Conservation (phyloP, 192 early-diverging fungal species). For the Entophlyctis luteolus region DNA sequence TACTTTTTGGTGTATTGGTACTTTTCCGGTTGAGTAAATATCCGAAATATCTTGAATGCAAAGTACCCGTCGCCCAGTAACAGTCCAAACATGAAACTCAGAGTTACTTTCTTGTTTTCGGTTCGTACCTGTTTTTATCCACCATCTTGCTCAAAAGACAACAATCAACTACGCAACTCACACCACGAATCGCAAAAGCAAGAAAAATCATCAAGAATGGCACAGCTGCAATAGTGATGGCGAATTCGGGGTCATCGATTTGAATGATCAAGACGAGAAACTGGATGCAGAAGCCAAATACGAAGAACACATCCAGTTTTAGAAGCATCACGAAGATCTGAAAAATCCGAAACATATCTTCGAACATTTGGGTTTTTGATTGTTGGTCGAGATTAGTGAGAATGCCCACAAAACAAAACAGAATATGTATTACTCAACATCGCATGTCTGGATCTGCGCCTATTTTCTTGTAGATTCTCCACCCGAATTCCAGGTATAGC, state of each 20-base stretch:
- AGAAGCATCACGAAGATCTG: constrained; percentile 75
- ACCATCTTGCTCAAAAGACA: constrained; percentile 66
- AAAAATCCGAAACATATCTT: constrained; percentile 49
- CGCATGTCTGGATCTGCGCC: constrained; percentile 51
- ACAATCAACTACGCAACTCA: constrained; percentile 57
- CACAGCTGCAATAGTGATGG: constrained; percentile 50
- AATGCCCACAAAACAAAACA: no score
- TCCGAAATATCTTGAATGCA: constrained; percentile 61
- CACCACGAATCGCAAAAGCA: constrained; percentile 60
- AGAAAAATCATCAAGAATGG: constrained; percentile 59
- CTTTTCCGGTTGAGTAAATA: constrained; percentile 43
- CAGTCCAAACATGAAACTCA: constrained; percentile 54
- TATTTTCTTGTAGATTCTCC: constrained; percentile 54
- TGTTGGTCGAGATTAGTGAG: neutral
- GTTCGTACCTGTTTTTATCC: constrained; percentile 41
- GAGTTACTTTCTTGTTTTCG: constrained; percentile 59
- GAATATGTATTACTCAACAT: constrained; percentile 23
- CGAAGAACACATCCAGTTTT: constrained; percentile 80
- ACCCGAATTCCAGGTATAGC: constrained; percentile 52
- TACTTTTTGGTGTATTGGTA: constrained; percentile 40
- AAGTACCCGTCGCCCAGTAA: constrained; percentile 62
- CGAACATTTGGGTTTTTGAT: neutral
- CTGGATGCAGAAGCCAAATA: constrained; percentile 67
- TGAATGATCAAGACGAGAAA: constrained; percentile 58
- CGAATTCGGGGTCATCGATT: constrained; percentile 38